A percentile compares a stretch with the other conserved stretches of the same genome.
Evolutionary conservation across 2,329 filamentous ascomycete genomes (phyloP).

Genomic region (Tolypocladium pustulatum): DNA sequence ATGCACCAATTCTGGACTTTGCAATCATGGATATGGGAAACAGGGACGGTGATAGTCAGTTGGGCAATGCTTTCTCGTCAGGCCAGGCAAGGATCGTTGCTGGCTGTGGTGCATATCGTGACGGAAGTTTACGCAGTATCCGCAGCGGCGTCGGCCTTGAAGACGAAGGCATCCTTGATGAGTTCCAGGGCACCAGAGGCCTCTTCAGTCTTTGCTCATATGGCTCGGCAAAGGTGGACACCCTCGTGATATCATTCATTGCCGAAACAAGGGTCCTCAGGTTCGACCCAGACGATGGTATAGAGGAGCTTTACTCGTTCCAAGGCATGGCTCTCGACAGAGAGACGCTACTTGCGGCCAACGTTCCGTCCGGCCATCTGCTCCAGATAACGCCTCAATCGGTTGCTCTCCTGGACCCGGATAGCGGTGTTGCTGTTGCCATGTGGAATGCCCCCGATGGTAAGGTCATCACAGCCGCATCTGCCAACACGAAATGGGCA

Average conservation of each 20-base stretch:
- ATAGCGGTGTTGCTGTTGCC: slow-evolving; percentile 41
- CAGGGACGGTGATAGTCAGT: slow-evolving; percentile 61
- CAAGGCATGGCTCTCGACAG: slow-evolving; percentile 58
- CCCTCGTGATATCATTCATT: slow-evolving; percentile 68
- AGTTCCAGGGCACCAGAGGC: slow-evolving; percentile 63
- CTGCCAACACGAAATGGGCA: slow-evolving; percentile 59
- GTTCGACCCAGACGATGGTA: slow-evolving; percentile 63
- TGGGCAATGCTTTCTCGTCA: slow-evolving; percentile 82
- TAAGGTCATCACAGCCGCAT: slow-evolving; percentile 64
- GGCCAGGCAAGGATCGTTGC: slow-evolving; percentile 91
- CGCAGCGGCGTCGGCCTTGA: slow-evolving; percentile 89
- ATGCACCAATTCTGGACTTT: slow-evolving; percentile 88
- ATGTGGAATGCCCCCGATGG: slow-evolving; percentile 44
- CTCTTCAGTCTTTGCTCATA: slow-evolving; percentile 58
- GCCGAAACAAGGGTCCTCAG: slow-evolving; percentile 74
- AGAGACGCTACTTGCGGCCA: slow-evolving; percentile 61
- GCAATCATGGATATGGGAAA: slow-evolving; percentile 94
- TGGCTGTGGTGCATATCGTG: slow-evolving; percentile 80
- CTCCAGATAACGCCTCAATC: slow-evolving; percentile 65
- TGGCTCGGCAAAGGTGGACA: slow-evolving; percentile 46
- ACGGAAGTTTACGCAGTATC: slow-evolving; percentile 81
- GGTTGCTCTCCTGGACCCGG: slow-evolving; percentile 52
- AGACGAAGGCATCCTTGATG: slow-evolving; percentile 70
- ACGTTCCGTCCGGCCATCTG: slow-evolving; percentile 51
- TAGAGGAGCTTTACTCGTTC: slow-evolving; percentile 78